Conservation (phyloP, 768 basidiomycete genomes). For the Collybia sordida region DNA sequence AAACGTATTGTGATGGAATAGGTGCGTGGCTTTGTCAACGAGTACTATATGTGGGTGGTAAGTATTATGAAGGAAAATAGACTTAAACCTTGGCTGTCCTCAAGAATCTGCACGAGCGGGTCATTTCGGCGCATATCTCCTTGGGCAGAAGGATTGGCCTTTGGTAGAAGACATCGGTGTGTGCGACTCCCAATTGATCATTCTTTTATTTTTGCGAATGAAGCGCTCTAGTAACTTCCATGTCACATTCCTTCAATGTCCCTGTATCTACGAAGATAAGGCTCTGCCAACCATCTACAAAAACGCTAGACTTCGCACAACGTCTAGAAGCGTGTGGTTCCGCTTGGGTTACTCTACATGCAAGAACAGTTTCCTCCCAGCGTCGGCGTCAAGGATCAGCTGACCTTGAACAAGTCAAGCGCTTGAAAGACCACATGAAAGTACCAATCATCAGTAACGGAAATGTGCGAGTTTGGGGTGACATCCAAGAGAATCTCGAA, state of each 20-base stretch:
- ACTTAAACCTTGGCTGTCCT: slow-evolving; percentile 82
- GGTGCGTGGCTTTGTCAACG: slow-evolving; percentile 38
- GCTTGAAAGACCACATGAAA: slow-evolving; percentile 47
- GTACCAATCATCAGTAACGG: slow-evolving; percentile 78
- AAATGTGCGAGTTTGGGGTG: slow-evolving; percentile 63
- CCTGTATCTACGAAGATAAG: slow-evolving; percentile 68
- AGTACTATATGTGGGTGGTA: slow-evolving; percentile 2
- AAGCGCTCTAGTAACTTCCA: slow-evolving; percentile 52
- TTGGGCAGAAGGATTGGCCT: slow-evolving; percentile 72
- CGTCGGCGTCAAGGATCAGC: slow-evolving; percentile 73
- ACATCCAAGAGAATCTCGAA: slow-evolving; percentile 52
- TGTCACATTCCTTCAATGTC: slow-evolving; percentile 61
- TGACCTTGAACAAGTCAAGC: slow-evolving; percentile 58
- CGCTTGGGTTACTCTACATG: slow-evolving; percentile 73
- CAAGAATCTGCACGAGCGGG: slow-evolving; percentile 65
- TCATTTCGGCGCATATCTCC: slow-evolving; percentile 76
- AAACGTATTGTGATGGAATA: slow-evolving; percentile 65
- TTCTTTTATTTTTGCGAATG: not conserved
- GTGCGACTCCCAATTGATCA: slow-evolving; percentile 6
- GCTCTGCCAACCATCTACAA: slow-evolving; percentile 50
- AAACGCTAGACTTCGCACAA: slow-evolving; percentile 56
- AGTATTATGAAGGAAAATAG: slow-evolving; percentile 33
- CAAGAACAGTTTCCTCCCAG: slow-evolving; percentile 68
- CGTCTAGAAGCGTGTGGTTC: slow-evolving; percentile 65
- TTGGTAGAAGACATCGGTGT: slow-evolving; percentile 64